A percentile compares a stretch with the other conserved stretches of the same genome.
Evolutionary conservation across 1,139 yeast species (phyloP).

Genomic region (Diutina mesorugosa): DNA sequence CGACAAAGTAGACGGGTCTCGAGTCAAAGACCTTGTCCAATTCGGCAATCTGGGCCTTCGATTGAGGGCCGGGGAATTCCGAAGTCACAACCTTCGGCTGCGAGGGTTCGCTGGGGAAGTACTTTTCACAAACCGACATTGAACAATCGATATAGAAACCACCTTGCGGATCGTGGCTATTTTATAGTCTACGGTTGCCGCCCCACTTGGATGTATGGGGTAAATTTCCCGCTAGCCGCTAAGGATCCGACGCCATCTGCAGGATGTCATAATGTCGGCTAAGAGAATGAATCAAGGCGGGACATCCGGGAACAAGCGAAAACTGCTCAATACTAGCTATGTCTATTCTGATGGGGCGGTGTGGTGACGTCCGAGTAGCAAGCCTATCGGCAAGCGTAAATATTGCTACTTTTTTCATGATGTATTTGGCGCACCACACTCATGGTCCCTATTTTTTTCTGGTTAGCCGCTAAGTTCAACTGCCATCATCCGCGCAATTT

Average conservation of each 20-base stretch:
- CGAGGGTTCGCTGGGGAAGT: slow-evolving; percentile 58
- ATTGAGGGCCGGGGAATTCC: slow-evolving; percentile 51
- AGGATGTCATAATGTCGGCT: background rate
- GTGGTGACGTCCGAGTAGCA: background rate
- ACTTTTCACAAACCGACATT: slow-evolving; percentile 34
- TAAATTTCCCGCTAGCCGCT: background rate
- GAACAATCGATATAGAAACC: background rate
- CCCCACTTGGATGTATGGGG: background rate
- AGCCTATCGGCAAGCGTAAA: background rate
- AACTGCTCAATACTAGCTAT: too few species aligned
- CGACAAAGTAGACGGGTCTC: slow-evolving; percentile 54
- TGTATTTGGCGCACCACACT: background rate
- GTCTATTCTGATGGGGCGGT: too few species aligned
- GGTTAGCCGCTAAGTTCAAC: background rate
- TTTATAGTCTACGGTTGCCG: background rate
- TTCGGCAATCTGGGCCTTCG: slow-evolving; percentile 29
- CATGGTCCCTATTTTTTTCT: background rate
- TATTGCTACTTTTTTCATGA: background rate
- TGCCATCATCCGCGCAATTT: background rate
- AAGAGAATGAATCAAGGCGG: background rate
- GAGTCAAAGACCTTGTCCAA: slow-evolving; percentile 49
- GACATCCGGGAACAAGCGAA: too few species aligned
- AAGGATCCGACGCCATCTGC: background rate
- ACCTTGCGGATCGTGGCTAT: background rate
- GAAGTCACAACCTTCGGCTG: slow-evolving; percentile 41